A percentile compares a stretch with the other conserved stretches of the same genome.
These are phyloP conservation scores for Barnettozyma siamensis DNA, from an alignment of 805 yeast genomes.

Conservation along the genomic window DNA sequence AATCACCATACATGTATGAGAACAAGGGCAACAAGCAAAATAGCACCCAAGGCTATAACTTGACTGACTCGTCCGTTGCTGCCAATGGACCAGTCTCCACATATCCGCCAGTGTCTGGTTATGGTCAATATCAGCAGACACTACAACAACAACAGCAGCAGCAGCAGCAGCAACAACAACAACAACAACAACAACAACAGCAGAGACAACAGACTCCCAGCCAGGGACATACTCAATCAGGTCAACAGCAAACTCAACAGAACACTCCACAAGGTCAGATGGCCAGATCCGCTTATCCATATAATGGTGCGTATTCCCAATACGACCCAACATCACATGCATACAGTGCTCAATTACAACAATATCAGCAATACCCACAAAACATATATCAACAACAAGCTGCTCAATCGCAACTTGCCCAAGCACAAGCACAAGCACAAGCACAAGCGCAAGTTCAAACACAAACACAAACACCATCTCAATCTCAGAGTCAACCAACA, in stretches of 20 bases:
- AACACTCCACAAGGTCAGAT: neutral
- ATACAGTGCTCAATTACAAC: slow-evolving; percentile 5
- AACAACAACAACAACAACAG: slow-evolving; percentile 6
- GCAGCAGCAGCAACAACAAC: slow-evolving; percentile 10
- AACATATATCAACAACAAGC: slow-evolving; percentile 1
- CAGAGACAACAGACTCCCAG: neutral
- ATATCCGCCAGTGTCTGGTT: neutral
- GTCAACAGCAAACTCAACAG: slow-evolving; percentile 6
- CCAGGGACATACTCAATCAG: neutral
- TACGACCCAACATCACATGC: slow-evolving; percentile 1
- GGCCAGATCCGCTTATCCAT: neutral
- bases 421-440: slow-evolving; percentile 5
- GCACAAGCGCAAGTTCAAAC: neutral
- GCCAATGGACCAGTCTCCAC: neutral
- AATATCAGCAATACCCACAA: slow-evolving; percentile 13
- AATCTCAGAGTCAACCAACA: neutral
- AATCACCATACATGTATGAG: slow-evolving; percentile 14
- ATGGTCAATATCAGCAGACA: slow-evolving; percentile 6
- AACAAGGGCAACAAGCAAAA: slow-evolving; percentile 6
- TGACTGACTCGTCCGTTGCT: slow-evolving; percentile 1
- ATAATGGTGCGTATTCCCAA: slow-evolving; percentile 1
- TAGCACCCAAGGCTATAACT: slow-evolving; percentile 2
- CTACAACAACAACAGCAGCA: slow-evolving; percentile 9
- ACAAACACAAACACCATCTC: neutral
- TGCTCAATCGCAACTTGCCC: slow-evolving; percentile 9